Evolutionary conservation across 78 protist species (phyloP), one percentile per base, ranked within the genome.

Genomic region (Capsaspora owczarzaki): DNA sequence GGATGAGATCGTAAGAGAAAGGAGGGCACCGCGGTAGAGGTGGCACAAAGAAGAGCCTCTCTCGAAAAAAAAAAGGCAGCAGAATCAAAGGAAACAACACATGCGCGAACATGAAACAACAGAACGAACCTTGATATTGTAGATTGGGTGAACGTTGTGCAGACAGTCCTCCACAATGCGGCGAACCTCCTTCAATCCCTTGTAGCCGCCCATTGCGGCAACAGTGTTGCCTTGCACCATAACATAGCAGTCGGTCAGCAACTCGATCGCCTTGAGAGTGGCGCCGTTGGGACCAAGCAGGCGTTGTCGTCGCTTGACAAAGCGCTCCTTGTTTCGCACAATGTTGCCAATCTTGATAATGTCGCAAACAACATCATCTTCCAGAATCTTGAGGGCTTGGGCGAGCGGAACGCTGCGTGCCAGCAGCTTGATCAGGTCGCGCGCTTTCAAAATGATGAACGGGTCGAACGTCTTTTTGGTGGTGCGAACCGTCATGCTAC

Each of bases 171-270:
- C 91, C 14, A 96, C 96, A 0, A 98, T 84, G 60, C 82, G 78
- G 14, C 97, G 81, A 10, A 93, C 98, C 53, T 79, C 81, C 83
- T 85, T 85, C 66, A 85, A 44, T 1, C 88, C 43, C 37, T 5
- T 49, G 29, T 76, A 66, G 33, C 89, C 68, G 8, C 99, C 99
- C 81, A 98, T 96, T 3, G 79, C 78, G 0, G 94, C 23, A 22
- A 98, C 99, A 0, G 99, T 98, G 74, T 91, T 95, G 12, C 99
- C 98, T 69, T 98, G 99, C 12, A 98, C 94, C 40, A 95, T 60
- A 2, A 98, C 85, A 79, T 97, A 97, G 84, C 98, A 93, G 12
- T 79, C 91, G 0, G 99, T 94, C 20, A 98, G 89, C 16, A 96
- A 51, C 77, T 98, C 99, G 23, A 98, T 81, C 16, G 99, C 98